A percentile compares a stretch with the other conserved stretches of the same genome.
phyloP scores from a whole-genome alignment of 2,329 filamentous ascomycete genomes.

The Colletotrichum musicola region DNA sequence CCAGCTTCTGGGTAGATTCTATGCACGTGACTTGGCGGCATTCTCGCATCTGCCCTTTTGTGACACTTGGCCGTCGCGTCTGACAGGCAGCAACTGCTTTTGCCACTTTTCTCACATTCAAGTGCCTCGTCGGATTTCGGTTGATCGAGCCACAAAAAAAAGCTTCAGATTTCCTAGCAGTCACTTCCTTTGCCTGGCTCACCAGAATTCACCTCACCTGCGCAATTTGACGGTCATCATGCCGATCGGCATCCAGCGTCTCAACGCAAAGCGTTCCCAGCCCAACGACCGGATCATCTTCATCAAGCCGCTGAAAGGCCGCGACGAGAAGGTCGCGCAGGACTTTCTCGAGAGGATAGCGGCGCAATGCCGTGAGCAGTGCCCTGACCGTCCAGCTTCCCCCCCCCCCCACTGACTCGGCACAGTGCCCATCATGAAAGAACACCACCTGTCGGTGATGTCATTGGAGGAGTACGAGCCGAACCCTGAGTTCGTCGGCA shows the following conservation, averaged over 20 bases:
- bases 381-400: background rate
- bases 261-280: slow-evolving; percentile 80
- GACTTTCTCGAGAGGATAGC: slow-evolving; percentile 83
- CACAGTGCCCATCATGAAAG: slow-evolving; percentile 76
- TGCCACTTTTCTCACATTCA: background rate
- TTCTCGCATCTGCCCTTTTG: slow-evolving; percentile 16
- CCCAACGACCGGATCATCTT: slow-evolving; percentile 86
- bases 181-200: background rate
- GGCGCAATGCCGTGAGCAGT: slow-evolving; percentile 76
- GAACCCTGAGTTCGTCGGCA: slow-evolving; percentile 85
- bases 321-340: slow-evolving; percentile 72
- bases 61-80: slow-evolving; percentile 8
- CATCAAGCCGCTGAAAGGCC: slow-evolving; percentile 81
- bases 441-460: slow-evolving; percentile 73
- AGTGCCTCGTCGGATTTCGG: too few species aligned
- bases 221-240: slow-evolving; percentile 58
- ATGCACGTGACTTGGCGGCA: slow-evolving; percentile 30
- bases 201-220: background rate
- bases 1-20: background rate
- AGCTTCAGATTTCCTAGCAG: background rate
- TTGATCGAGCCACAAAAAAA: too few species aligned
- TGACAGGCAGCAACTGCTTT: background rate
- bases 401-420: background rate
- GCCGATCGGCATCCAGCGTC: slow-evolving; percentile 82
- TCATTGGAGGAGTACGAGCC: slow-evolving; percentile 85